These are phyloP conservation scores for Aspergillus mulundensis DNA, from an alignment of 495 filamentous ascomycete species.

Conservation along the genomic window DNA sequence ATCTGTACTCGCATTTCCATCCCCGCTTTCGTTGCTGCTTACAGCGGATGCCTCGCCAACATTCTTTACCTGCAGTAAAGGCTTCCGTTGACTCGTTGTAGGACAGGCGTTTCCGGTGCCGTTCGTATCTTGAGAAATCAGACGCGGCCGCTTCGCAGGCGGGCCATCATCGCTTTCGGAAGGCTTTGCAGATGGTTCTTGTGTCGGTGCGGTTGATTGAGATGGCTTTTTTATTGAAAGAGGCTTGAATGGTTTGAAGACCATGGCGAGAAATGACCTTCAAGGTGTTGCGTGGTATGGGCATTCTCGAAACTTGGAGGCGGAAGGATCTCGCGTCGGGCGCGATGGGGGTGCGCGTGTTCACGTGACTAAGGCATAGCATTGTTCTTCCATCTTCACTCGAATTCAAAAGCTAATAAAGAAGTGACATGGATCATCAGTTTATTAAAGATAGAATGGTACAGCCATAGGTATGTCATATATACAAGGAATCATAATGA, in stretches of 20 bases:
- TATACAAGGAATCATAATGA: not conserved
- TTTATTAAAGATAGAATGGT: not conserved
- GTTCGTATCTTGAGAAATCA: conserved; percentile 3
- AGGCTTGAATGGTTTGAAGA: conserved; percentile 46
- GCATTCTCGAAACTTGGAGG: not conserved
- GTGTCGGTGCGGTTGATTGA: not conserved
- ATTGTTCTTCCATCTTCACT: no score
- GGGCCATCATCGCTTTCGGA: conserved; percentile 6
- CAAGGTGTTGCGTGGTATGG: not conserved
- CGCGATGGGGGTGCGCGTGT: conserved; percentile 1
- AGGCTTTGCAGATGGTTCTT: not conserved
- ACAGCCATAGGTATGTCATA: not conserved
- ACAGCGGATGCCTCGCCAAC: conserved; percentile 8
- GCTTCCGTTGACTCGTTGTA: conserved; percentile 13
- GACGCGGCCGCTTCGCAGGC: conserved; percentile 32
- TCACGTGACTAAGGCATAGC: not conserved
- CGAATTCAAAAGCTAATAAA: not conserved
- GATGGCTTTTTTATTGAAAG: conserved; percentile 38
- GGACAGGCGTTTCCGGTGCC: not conserved
- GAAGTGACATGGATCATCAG: not conserved
- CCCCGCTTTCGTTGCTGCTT: not conserved
- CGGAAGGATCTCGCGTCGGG: not conserved
- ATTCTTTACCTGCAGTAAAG: conserved; percentile 34
- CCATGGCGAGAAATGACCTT: conserved; percentile 28
- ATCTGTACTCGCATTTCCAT: conserved; percentile 11